Conservation (phyloP, 352 stramenopile species). For the Phytopythium chamaehyphon region DNA sequence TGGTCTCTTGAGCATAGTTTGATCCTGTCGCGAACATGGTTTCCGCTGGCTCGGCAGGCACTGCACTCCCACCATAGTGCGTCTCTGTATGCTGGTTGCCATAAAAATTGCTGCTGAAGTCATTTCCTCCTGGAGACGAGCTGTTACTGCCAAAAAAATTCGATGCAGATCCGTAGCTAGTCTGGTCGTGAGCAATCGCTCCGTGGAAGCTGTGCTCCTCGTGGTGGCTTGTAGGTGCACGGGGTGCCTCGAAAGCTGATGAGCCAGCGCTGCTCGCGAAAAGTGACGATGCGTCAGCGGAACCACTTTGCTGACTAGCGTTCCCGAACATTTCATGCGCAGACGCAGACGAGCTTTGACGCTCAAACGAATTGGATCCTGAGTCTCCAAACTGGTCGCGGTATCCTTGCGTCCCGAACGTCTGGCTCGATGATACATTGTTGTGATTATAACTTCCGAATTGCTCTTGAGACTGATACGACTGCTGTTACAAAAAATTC, state of each 20-base stretch:
- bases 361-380: not conserved
- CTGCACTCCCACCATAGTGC: not conserved
- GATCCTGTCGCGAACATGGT: not conserved
- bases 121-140: not conserved
- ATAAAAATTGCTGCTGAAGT: not conserved
- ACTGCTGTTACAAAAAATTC: not conserved
- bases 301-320: not conserved
- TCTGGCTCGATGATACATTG: not conserved
- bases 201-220: not conserved
- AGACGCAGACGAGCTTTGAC: not conserved
- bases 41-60: not conserved
- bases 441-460: not conserved
- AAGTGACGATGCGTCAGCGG: not conserved
- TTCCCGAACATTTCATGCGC: constrained; percentile 4
- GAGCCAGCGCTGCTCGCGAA: constrained; percentile 3
- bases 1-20: not conserved
- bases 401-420: not conserved
- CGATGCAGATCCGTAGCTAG: constrained; percentile 1
- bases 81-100: not conserved
- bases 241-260: constrained; percentile 3
- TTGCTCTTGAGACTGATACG: not conserved
- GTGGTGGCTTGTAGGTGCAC: not conserved
- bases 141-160: constrained; percentile 3
- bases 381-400: not conserved
- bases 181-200: not conserved